Conservation (phyloP, 2,329 filamentous ascomycete genomes). For the Hypocrella siamensis region DNA sequence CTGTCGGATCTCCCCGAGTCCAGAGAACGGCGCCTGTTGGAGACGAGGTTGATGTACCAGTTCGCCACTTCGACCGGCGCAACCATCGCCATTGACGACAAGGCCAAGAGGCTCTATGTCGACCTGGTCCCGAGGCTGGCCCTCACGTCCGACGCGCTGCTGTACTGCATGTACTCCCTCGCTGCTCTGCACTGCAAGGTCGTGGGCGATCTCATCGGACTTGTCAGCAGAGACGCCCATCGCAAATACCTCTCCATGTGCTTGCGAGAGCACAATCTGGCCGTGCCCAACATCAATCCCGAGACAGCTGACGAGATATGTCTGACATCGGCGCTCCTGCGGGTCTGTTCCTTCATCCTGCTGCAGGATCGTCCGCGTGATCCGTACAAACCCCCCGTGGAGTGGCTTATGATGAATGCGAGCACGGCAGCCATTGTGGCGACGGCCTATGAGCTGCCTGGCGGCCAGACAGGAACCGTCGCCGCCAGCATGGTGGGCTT, state of each 20-base stretch:
- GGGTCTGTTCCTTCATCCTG: slow-evolving; percentile 6
- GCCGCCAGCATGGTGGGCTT: slow-evolving; percentile 3
- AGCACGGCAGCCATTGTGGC: slow-evolving; percentile 5
- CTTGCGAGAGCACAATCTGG: slow-evolving; percentile 6
- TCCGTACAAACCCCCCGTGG: slow-evolving; percentile 7
- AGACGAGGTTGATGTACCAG: slow-evolving; percentile 7
- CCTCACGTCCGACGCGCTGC: slow-evolving; percentile 6
- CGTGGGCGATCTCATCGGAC: slow-evolving; percentile 2
- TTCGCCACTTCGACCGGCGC: slow-evolving; percentile 6
- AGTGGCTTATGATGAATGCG: slow-evolving; percentile 8
- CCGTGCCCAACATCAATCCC: slow-evolving; percentile 2
- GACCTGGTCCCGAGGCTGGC: slow-evolving; percentile 4
- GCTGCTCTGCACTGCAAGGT: slow-evolving; percentile 6
- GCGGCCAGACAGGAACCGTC: slow-evolving; percentile 2
- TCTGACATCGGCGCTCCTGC: slow-evolving; percentile 6
- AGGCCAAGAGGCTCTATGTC: slow-evolving; percentile 4
- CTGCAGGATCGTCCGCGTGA: slow-evolving; percentile 5
- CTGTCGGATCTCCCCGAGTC: slow-evolving; percentile 6
- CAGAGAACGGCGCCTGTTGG: slow-evolving; percentile 6
- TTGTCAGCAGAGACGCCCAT: slow-evolving; percentile 4
- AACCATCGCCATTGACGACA: slow-evolving; percentile 6
- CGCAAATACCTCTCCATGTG: slow-evolving; percentile 7
- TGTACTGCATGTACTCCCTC: slow-evolving; percentile 7
- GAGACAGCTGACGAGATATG: slow-evolving; percentile 5
- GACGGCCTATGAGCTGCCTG: slow-evolving; percentile 3